Evolutionary conservation across 2,329 filamentous ascomycete species (phyloP), one percentile per base, ranked within the genome.

Genomic region (Beauveria pseudobassiana): DNA sequence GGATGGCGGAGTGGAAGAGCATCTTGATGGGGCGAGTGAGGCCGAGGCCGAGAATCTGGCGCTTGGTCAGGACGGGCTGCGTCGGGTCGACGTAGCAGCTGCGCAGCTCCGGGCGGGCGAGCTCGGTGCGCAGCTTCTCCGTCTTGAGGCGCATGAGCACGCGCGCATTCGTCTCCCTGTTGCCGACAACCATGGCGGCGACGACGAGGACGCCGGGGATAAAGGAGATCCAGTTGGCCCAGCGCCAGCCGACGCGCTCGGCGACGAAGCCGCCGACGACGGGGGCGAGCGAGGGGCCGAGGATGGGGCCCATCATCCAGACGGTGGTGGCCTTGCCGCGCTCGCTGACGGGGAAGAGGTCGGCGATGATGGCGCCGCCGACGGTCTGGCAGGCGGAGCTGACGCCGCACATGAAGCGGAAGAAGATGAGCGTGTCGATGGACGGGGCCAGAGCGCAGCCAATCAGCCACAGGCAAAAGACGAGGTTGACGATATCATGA

Each of bases 401-500:
- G 3, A 88, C 71, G 0, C 86, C 87, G 3, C 81, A 80, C 50
- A 85, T 71, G 67, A 86, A 83, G 14, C 83, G 78, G 67, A 85
- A 89, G 2, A 80, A 77, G 34, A 88, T 80, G 51, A 89, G 77
- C 45, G 80, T 73, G 20, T 71, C 70, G 54, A 89, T 75, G 6
- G 70, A 72, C 1, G 82, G 81, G 0, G 85, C 78, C 4, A 89
- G 74, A 1, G 85, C 88, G 62, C 86, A 88, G 0, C 83, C 87
- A 64, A 90, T 80, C 51, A 83, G 83, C 75, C 85, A 88, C 1
- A 82, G 69, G 62, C 84, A 79, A 70, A 89, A 90, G 62, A 85
- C 77, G 6, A 79, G 68, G 64, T 86, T 89, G 62, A 82, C 2
- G 68, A 71, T 24, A 81, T 78, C 63, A 88, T 79, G 40, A 89